These are phyloP conservation scores for Taxawa tesnikishii DNA, from an alignment of 2,329 filamentous ascomycete species.

Conservation along the genomic window DNA sequence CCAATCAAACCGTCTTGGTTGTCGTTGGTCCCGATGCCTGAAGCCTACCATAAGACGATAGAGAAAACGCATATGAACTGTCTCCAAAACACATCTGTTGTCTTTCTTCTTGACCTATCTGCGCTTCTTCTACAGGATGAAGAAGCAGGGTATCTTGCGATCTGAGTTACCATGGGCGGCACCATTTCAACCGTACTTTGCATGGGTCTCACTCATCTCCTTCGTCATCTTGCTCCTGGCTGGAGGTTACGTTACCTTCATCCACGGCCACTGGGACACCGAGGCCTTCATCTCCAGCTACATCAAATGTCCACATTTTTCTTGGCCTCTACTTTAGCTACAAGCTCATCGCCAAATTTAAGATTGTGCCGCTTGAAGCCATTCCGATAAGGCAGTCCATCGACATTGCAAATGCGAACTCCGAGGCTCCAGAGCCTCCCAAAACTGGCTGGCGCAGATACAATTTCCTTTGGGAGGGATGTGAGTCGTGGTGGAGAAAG, in stretches of 20 bases:
- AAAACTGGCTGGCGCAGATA: constrained; percentile 13
- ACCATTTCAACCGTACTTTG: constrained; percentile 16
- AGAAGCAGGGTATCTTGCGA: constrained; percentile 14
- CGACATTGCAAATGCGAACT: constrained; percentile 15
- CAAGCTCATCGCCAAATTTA: constrained; percentile 14
- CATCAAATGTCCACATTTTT: constrained; percentile 16
- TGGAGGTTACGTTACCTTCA: constrained; percentile 18
- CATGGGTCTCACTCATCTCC: constrained; percentile 12
- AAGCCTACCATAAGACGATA: too few relatives aligned
- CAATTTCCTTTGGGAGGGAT: constrained; percentile 15
- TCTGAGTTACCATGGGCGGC: constrained; percentile 15
- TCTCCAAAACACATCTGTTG: too few relatives aligned
- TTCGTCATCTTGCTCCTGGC: constrained; percentile 15
- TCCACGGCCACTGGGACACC: constrained; percentile 12
- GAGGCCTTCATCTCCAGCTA: constrained; percentile 17
- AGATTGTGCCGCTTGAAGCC: constrained; percentile 13
- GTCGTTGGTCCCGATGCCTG: too few relatives aligned
- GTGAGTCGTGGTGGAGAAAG: too few relatives aligned
- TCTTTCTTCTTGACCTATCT: too few relatives aligned
- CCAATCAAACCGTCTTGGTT: too few relatives aligned
- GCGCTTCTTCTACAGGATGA: constrained; percentile 12
- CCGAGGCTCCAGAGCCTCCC: constrained; percentile 11
- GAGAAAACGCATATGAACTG: too few relatives aligned
- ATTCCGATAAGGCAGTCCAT: constrained; percentile 16
- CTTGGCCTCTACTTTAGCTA: constrained; percentile 17